Base-by-base conservation (phyloP, 352 stramenopile genomes). In the Halophytophthora batemanensis region DNA sequence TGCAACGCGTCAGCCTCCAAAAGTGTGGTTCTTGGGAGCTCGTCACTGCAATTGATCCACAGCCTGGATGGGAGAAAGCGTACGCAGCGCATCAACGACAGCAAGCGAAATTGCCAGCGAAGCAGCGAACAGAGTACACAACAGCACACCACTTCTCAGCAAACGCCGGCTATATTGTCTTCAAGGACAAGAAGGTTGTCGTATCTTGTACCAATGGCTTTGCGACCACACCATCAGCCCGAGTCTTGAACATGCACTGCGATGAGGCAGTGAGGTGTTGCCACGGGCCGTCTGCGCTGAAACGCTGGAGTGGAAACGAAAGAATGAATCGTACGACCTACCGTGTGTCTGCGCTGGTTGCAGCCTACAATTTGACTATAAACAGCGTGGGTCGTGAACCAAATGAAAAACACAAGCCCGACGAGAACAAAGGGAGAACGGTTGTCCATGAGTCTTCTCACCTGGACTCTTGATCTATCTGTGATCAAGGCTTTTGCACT, bases 121-220 rank as follows among this genome's bases (percentile, higher is more conserved):
- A 19, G 45, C 13, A 21, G 42, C 23, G 17, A 25, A 10, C 43
- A 44, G 15, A 44, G 23, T 61, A 41, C 33, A 12, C 37, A 14
- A 37, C 45, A 23, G n/a, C 19, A n/a, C 41, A 36, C 8, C 15
- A 19, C 25, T 50, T 38, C 13, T 29, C 38, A 4, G 22, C 38
- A 10, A 15, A 34, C 15, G 17, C 44, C 21, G 56, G 43, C 2
- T 55, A 54, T 23, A 55, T 63, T 29, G n/a, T 59, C 10, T 59
- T 42, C 45, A 64, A 56, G 36, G 56, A 56, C 45, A n/a, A 38
- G 21, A 56, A 59, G n/a, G 56, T 64, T 6, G 56, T 59, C 3
- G 36, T 56, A 1, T 46, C 59, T 13, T 59, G 50, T 23, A 51
- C 45, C 1, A 56, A 61, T 12, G 54, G 48, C 36, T 29, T 56